phyloP scores from a whole-genome alignment of 2,329 filamentous ascomycete species.

The Emmonsia crescens region DNA sequence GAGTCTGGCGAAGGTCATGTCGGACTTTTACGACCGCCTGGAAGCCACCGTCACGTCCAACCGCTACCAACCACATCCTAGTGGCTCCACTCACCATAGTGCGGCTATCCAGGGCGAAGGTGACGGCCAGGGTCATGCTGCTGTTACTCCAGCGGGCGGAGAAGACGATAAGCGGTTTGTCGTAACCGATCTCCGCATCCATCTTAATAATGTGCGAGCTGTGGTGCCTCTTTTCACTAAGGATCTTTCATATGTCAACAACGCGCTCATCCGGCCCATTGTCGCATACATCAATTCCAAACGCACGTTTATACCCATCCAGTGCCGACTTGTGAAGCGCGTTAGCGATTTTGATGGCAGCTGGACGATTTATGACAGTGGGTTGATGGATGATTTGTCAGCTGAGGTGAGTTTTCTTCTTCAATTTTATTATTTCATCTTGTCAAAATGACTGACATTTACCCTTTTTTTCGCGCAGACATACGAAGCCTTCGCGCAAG shows the following conservation, averaged over 20 bases:
- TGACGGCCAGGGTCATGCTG: constrained; percentile 17
- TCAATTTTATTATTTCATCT: constrained; percentile 3
- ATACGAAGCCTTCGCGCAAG: constrained; percentile 84
- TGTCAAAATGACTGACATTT: neutral
- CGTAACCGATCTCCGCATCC: constrained; percentile 88
- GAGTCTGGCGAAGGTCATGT: constrained; percentile 84
- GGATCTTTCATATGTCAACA: constrained; percentile 90
- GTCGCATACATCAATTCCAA: constrained; percentile 97
- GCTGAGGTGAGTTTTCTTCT: constrained; percentile 51
- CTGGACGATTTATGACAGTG: constrained; percentile 90
- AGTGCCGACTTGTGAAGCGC: constrained; percentile 86
- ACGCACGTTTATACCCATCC: constrained; percentile 88
- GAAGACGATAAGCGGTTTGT: constrained; percentile 64
- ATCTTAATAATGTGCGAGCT: constrained; percentile 89
- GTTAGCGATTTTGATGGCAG: constrained; percentile 84
- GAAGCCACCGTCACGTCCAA: constrained; percentile 84
- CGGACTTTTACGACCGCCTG: constrained; percentile 92
- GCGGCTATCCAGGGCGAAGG: constrained; percentile 5
- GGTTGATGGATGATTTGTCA: constrained; percentile 84
- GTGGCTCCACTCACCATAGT: neutral
- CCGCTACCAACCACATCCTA: constrained; percentile 39
- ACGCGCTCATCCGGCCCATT: constrained; percentile 86
- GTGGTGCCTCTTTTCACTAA: constrained; percentile 85
- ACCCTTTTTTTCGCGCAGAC: constrained; percentile 39
- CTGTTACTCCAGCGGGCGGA: constrained; percentile 11